These are phyloP conservation scores for Serpula lacrymans DNA, from an alignment of 768 basidiomycete species.

Conservation along the genomic window DNA sequence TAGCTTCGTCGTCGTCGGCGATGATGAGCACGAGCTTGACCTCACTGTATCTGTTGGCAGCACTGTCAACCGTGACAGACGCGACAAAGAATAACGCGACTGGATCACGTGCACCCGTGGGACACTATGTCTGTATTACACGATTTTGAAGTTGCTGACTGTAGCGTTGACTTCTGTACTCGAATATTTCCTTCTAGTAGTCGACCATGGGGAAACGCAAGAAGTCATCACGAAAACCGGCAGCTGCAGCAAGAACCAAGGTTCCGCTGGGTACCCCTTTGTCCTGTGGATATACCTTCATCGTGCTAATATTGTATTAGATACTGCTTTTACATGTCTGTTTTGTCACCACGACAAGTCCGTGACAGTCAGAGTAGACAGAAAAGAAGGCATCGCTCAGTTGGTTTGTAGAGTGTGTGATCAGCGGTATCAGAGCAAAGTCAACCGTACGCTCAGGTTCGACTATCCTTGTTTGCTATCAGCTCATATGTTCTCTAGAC, in stretches of 20 bases:
- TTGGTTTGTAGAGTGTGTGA: slow-evolving; percentile 83
- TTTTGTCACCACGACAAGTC: slow-evolving; percentile 92
- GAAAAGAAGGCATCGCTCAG: slow-evolving; percentile 80
- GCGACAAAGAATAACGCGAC: slow-evolving; percentile 32
- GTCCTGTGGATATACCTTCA: neutral
- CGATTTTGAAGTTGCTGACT: neutral
- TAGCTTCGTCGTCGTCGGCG: slow-evolving; percentile 8
- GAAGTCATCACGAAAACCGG: slow-evolving; percentile 83
- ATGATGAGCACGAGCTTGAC: neutral
- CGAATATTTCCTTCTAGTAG: slow-evolving; percentile 1
- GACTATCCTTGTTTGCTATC: slow-evolving; percentile 3
- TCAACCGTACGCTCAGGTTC: slow-evolving; percentile 60
- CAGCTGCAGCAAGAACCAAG: slow-evolving; percentile 58
- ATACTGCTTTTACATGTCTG: slow-evolving; percentile 80
- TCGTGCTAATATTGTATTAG: slow-evolving; percentile 34
- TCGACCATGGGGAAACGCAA: slow-evolving; percentile 82
- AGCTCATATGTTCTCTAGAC: slow-evolving; percentile 41
- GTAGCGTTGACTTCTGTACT: neutral
- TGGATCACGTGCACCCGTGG: slow-evolving; percentile 28
- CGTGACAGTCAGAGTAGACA: slow-evolving; percentile 79
- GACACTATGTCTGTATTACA: slow-evolving; percentile 1
- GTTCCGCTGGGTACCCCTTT: slow-evolving; percentile 65
- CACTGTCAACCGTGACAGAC: slow-evolving; percentile 9
- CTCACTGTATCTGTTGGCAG: neutral
- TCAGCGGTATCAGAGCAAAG: slow-evolving; percentile 84